Conservation (phyloP, 2,329 filamentous ascomycete species). For the Colletotrichum aenigma region DNA sequence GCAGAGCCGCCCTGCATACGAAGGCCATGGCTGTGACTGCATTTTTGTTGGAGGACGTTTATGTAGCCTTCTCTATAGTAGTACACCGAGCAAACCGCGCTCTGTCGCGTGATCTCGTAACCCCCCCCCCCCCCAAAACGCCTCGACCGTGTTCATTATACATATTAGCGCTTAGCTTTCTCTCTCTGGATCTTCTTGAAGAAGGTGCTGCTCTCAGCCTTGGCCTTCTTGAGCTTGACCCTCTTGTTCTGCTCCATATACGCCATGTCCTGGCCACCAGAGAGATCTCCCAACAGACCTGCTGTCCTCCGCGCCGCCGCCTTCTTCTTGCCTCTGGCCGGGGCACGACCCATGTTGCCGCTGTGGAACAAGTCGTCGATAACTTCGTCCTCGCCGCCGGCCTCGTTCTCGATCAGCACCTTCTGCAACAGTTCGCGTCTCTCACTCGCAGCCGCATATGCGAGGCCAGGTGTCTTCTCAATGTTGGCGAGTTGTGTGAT, state of each 20-base stretch:
- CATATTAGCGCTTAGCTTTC: constrained; percentile 37
- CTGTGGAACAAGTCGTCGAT: constrained; percentile 63
- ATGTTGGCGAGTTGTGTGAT: constrained; percentile 95
- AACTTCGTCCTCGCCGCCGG: constrained; percentile 72
- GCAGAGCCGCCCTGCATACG: background rate
- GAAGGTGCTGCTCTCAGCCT: constrained; percentile 66
- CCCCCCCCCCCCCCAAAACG: background rate
- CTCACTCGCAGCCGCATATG: constrained; percentile 79
- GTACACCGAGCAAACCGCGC: constrained; percentile 1
- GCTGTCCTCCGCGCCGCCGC: constrained; percentile 77
- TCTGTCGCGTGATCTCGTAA: background rate
- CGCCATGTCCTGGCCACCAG: constrained; percentile 96
- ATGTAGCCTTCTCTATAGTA: background rate
- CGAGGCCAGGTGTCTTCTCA: constrained; percentile 79
- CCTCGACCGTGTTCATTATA: background rate
- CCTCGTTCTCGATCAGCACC: constrained; percentile 86
- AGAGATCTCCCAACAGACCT: constrained; percentile 82
- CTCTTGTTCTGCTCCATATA: constrained; percentile 85
- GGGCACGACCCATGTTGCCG: constrained; percentile 45
- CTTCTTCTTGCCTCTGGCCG: constrained; percentile 49
- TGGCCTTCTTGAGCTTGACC: constrained; percentile 66
- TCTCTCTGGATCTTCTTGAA: constrained; percentile 71
- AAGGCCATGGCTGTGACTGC: background rate
- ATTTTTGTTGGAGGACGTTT: background rate
- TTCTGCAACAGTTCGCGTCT: constrained; percentile 87